Percentiles rank a stretch among this genome's conserved stretches.
Evolutionary conservation across 1,284 basidiomycete genomes (phyloP).

Genomic region (Coniophora puteana): DNA sequence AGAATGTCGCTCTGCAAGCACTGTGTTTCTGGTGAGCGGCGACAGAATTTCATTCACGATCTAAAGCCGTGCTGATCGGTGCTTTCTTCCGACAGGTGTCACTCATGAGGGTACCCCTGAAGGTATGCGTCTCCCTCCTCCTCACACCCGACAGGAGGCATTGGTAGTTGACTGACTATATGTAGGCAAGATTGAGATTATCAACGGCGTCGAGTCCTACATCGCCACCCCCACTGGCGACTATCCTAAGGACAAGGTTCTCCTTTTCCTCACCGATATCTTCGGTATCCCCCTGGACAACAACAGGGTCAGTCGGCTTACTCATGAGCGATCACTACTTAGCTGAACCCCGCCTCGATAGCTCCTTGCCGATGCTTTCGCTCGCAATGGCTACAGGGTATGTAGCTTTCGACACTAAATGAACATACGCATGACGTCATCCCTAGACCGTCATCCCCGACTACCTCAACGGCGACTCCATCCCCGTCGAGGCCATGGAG

Average conservation of each 20-base stretch:
- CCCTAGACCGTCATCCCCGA: slow-evolving; percentile 35
- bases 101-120: slow-evolving; percentile 21
- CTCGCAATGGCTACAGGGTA: background rate
- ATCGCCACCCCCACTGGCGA: slow-evolving; percentile 44
- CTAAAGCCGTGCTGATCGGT: background rate
- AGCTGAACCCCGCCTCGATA: too few species aligned
- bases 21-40: slow-evolving; percentile 11
- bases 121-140: slow-evolving; percentile 3
- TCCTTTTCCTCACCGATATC: slow-evolving; percentile 59
- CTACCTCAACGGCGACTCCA: slow-evolving; percentile 37
- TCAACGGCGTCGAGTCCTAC: slow-evolving; percentile 49
- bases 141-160: background rate
- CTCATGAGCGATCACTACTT: background rate
- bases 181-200: slow-evolving; percentile 31
- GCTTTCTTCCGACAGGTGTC: slow-evolving; percentile 10
- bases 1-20: slow-evolving; percentile 14
- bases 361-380: too few species aligned
- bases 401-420: too few species aligned
- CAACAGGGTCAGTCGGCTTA: slow-evolving; percentile 33
- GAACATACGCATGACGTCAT: background rate
- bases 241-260: slow-evolving; percentile 52
- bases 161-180: background rate
- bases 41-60: background rate
- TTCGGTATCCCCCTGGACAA: slow-evolving; percentile 63
- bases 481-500: slow-evolving; percentile 20